These are phyloP conservation scores for Fusarium cicatricum DNA, from an alignment of 2,329 filamentous ascomycete genomes.

Conservation along the genomic window DNA sequence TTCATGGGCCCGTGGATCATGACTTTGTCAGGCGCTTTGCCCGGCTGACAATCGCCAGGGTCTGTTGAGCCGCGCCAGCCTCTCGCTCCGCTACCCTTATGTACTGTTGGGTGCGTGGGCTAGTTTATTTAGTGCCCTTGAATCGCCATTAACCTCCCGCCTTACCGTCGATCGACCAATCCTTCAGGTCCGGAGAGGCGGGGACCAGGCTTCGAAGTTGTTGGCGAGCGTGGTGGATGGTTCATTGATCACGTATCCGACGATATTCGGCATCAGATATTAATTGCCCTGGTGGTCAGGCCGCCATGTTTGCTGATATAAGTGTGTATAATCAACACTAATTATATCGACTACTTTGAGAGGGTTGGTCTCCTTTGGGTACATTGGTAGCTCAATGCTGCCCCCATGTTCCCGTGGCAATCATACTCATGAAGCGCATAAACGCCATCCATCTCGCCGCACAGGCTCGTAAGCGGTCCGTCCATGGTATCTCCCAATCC, in stretches of 20 bases:
- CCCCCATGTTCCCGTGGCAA: no score
- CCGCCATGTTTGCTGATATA: background rate
- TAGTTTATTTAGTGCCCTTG: conserved; percentile 8
- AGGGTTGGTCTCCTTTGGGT: no score
- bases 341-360: no score
- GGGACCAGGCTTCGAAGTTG: background rate
- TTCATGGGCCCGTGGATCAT: background rate
- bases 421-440: conserved; percentile 8
- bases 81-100: background rate
- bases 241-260: background rate
- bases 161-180: conserved; percentile 25
- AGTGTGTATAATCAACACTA: no score
- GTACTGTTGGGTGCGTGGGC: background rate
- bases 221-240: background rate
- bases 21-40: conserved; percentile 29
- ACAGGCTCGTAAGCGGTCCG: conserved; percentile 28
- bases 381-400: conserved; percentile 4
- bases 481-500: conserved; percentile 11
- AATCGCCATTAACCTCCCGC: conserved; percentile 27
- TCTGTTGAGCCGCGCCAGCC: conserved; percentile 26
- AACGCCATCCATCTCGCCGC: conserved; percentile 9
- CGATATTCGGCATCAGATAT: background rate
- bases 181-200: background rate
- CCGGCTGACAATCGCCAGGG: conserved; percentile 22
- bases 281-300: no score